These are phyloP conservation scores for Hydrangea macrophylla DNA, from an alignment of 148 eudicot species.

Conservation along the genomic window DNA sequence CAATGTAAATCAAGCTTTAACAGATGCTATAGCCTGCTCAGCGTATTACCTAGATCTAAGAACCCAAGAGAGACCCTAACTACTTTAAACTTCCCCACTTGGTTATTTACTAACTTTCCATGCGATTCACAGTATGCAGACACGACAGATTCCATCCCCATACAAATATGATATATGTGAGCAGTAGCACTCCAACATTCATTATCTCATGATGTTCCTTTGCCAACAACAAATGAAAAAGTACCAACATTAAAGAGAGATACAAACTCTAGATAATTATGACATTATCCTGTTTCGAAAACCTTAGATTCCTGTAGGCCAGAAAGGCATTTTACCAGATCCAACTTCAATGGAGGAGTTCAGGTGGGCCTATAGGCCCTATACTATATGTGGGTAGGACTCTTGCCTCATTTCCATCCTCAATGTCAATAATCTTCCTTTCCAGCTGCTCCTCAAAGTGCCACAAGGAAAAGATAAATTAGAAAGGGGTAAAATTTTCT, in stretches of 20 bases:
- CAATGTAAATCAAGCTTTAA: no score
- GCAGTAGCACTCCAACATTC: background rate
- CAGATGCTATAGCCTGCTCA: background rate
- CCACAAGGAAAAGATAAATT: background rate
- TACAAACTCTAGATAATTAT: background rate
- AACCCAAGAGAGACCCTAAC: background rate
- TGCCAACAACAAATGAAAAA: background rate
- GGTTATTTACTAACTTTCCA: background rate
- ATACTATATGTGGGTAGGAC: background rate
- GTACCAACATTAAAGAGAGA: background rate
- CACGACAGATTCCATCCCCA: background rate
- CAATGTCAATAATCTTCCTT: slow-evolving; percentile 1
- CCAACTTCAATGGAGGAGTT: background rate
- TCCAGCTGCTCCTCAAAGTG: slow-evolving; percentile 1
- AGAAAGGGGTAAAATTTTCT: background rate
- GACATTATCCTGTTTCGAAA: background rate
- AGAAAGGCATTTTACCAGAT: background rate
- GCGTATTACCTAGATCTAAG: background rate
- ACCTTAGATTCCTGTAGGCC: background rate
- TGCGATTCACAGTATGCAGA: background rate
- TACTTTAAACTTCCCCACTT: background rate
- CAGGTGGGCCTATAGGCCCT: background rate
- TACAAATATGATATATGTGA: background rate
- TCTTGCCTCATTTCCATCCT: slow-evolving; percentile 4
- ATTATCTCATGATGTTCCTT: background rate